A percentile compares a stretch with the other conserved stretches of the same genome.
Conservation (phyloP, 371 early-diverging fungal species). For the Mucor sp. region DNA sequence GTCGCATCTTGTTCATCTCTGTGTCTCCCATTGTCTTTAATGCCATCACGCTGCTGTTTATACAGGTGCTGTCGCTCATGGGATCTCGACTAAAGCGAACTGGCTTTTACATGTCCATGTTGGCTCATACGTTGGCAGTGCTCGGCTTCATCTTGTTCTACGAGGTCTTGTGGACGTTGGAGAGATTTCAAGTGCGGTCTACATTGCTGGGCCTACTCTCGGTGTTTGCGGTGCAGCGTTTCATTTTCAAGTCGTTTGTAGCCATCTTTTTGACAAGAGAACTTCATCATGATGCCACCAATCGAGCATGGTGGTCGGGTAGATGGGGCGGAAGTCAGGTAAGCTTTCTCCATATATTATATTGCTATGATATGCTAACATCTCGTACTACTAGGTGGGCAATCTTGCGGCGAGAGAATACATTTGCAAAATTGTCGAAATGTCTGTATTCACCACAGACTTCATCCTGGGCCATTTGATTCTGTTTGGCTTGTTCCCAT, state of each 20-base stretch:
- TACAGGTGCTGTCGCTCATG: conserved; percentile 69
- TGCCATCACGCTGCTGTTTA: conserved; percentile 58
- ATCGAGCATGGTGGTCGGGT: conserved; percentile 92
- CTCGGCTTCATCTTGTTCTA: conserved; percentile 62
- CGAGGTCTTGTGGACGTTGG: conserved; percentile 70
- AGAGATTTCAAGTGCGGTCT: conserved; percentile 60
- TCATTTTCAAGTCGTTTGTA: conserved; percentile 71
- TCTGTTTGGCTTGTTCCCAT: conserved; percentile 68
- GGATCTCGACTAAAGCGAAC: conserved; percentile 58
- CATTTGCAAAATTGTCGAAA: conserved; percentile 85
- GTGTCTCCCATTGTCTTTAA: conserved; percentile 74
- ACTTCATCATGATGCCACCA: conserved; percentile 76
- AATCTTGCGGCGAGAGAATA: conserved; percentile 74
- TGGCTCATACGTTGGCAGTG: conserved; percentile 66
- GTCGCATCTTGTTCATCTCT: conserved; percentile 63
- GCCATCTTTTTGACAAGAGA: conserved; percentile 78
- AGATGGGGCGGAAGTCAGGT: conserved; percentile 64
- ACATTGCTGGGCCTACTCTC: conserved; percentile 71
- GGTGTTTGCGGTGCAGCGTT: conserved; percentile 67
- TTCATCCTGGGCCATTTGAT: conserved; percentile 81
- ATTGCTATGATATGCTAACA: neutral
- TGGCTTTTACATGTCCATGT: conserved; percentile 66
- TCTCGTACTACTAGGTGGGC: neutral
- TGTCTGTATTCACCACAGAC: conserved; percentile 82
- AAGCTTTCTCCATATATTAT: neutral